Base-by-base conservation (phyloP, 345 rosid species). In the Camelina laxa region DNA sequence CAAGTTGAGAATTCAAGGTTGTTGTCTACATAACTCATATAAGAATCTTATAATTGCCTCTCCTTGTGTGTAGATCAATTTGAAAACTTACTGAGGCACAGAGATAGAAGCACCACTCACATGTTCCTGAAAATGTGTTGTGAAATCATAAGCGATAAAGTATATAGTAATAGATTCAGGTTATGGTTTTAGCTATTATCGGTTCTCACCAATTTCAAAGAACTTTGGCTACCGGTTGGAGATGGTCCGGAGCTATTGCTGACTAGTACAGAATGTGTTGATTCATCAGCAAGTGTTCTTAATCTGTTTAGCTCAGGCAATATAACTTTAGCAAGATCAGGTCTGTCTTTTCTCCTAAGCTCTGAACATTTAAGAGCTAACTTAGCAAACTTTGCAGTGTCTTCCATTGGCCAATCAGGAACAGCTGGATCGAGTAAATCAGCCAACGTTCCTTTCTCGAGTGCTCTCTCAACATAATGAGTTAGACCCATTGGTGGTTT, bases 401-500 rank as follows among this genome's bases (percentile, higher is more conserved):
- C 97, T 75, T 91, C 88, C 1, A 91, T 2, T 1, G 96, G 98
- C 97, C 98, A 93, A 42, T 91, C 89, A 0, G 79, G 56, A 17
- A 91, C 85, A 0, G 82, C 65, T 6, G 89, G 97, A 67, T 93
- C 98, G 21, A 93, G 78, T 81, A 91, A 80, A 57, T 90, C 82
- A 1, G 14, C 39, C 1, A 93, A 82, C 21, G 85, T 79, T 7
- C 85, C 97, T 76, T 84, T 88, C 76, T 87, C 91, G 2, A 93
- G 83, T 6, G 97, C 85, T 47, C 85, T 73, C 41, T 87, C 90
- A 0, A 89, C 96, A 21, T 86, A 88, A 79, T 90, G 97, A 36
- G 93, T 89, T 69, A 93, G 41, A 3, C 98, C 98, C 95, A 93
- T 91, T 1, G 98, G 87, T 1, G 98, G 86, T 71, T 86, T 89